These are phyloP conservation scores for Cercospora citrullina DNA, from an alignment of 2,329 filamentous ascomycete species.

Conservation along the genomic window DNA sequence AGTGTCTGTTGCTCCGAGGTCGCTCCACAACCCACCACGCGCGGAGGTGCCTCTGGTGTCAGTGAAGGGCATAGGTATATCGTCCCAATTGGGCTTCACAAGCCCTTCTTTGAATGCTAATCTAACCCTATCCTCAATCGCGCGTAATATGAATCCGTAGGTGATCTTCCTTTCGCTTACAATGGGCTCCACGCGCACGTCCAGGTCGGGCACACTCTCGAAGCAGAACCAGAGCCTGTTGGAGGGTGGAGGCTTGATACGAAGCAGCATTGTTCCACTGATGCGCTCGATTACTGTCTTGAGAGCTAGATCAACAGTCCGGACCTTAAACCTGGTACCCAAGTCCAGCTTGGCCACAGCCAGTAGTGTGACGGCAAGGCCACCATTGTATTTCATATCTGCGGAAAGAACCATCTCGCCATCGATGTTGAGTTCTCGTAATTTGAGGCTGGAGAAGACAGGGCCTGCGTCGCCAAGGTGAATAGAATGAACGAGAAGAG, in stretches of 20 bases:
- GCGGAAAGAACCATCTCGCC: conserved; percentile 86
- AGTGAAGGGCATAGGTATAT: conserved; percentile 73
- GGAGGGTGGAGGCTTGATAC: conserved; percentile 91
- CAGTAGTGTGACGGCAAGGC: conserved; percentile 84
- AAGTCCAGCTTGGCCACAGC: conserved; percentile 92
- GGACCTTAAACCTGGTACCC: conserved; percentile 80
- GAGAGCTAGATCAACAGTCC: conserved; percentile 85
- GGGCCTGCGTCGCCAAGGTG: conserved; percentile 85
- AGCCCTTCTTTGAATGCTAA: conserved; percentile 91
- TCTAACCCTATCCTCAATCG: conserved; percentile 92
- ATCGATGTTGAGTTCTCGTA: conserved; percentile 87
- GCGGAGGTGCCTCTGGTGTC: conserved; percentile 74
- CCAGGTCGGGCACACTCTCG: conserved; percentile 88
- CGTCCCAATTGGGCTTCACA: conserved; percentile 94
- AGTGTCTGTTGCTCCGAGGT: conserved; percentile 40
- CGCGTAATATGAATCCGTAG: conserved; percentile 84
- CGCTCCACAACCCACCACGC: conserved; percentile 79
- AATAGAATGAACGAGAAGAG: conserved; percentile 78
- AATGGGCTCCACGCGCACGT: conserved; percentile 91
- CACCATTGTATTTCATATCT: conserved; percentile 85
- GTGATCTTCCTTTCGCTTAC: conserved; percentile 95
- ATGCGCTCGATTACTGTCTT: conserved; percentile 82
- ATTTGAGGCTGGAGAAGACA: conserved; percentile 80
- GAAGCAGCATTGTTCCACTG: conserved; percentile 79
- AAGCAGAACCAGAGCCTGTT: conserved; percentile 97